Evolutionary conservation across 345 rosid species (phyloP), one percentile per base, ranked within the genome.

Genomic region (Eutrema yunnanense): DNA sequence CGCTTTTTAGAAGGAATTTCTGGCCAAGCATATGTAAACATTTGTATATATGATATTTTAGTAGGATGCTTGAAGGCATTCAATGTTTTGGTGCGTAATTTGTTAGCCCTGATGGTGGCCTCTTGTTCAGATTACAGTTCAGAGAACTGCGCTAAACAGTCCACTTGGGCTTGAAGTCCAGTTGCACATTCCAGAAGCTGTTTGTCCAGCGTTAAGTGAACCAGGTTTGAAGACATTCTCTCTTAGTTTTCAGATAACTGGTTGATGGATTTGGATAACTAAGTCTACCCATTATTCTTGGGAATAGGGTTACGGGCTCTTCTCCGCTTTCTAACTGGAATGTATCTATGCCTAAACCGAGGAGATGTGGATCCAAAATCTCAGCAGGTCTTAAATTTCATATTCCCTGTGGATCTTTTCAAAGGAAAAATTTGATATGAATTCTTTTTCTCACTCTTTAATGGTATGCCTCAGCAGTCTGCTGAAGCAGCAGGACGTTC

Each of bases 121-220:
- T 77, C 57, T 72, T 61, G 66, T 75, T 71, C 87, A 92, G 99
- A 92, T 95, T 79, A 92, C 98, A 62, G 81, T 95, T 66, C 94
- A 95, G 85, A 88, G 99, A 86, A 95, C 97, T 40, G 96, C 94
- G 49, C 82, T 74, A 74, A 95, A 95, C 81, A 78, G 84, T 72
- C 96, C 99, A 19, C 93, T 95, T 36, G 99, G 98, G 47, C 97
- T 95, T 78, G 99, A 92, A 89, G 99, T 92, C 78, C 98, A 95
- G 65, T 78, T 95, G 56, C 97, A 95, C 84, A 82, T 92, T 64
- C 86, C 96, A 47, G 98, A 92, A 84, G 96, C 98, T 56, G 90
- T 95, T 70, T 95, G 98, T 79, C 99, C 99, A 69, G 96, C 99
- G 51, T 79, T 95, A 79, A 95, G 98, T 80, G 99, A 95, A 81